These are phyloP conservation scores for Aspergillus pseudonomiae DNA, from an alignment of 2,329 filamentous ascomycete genomes.

Conservation along the genomic window DNA sequence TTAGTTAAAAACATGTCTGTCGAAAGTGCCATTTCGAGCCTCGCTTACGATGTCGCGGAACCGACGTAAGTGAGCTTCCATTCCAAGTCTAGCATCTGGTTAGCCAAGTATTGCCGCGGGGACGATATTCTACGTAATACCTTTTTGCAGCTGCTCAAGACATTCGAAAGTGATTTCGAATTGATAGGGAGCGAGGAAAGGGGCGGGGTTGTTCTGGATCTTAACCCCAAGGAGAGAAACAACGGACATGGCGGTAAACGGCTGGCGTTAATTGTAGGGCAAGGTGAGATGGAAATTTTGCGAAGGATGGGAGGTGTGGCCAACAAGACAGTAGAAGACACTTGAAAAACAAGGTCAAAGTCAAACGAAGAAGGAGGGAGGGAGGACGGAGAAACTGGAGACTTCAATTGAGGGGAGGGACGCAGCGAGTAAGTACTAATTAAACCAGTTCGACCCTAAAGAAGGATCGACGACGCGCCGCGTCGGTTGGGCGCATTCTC, in stretches of 20 bases:
- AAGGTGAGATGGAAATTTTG: background rate
- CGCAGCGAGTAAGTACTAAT: slow-evolving; percentile 18
- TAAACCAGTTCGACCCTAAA: slow-evolving; percentile 18
- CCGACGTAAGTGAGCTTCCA: slow-evolving; percentile 99
- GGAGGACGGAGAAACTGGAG: slow-evolving; percentile 8
- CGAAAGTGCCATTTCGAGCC: background rate
- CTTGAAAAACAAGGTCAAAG: background rate
- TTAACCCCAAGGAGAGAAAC: slow-evolving; percentile 94
- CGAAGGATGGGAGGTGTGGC: slow-evolving; percentile 2
- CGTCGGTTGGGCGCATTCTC: slow-evolving; percentile 30
- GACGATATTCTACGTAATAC: slow-evolving; percentile 48
- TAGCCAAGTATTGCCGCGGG: slow-evolving; percentile 13
- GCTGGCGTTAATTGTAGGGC: background rate
- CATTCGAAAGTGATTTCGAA: slow-evolving; percentile 99
- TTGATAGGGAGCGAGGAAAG: slow-evolving; percentile 89
- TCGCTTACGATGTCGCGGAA: slow-evolving; percentile 86
- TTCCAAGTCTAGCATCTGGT: slow-evolving; percentile 73
- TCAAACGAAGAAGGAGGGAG: background rate
- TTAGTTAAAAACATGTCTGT: slow-evolving; percentile 25
- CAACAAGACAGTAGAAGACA: slow-evolving; percentile 15
- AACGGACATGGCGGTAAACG: slow-evolving; percentile 74
- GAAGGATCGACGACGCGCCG: slow-evolving; percentile 28
- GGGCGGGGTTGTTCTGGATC: slow-evolving; percentile 94
- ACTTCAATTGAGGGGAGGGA: slow-evolving; percentile 16
- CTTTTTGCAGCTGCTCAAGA: slow-evolving; percentile 90